Evolutionary conservation across 2,329 filamentous ascomycete genomes (phyloP), one percentile per base, ranked within the genome.

Genomic region (Ophiocordyceps robertsii): DNA sequence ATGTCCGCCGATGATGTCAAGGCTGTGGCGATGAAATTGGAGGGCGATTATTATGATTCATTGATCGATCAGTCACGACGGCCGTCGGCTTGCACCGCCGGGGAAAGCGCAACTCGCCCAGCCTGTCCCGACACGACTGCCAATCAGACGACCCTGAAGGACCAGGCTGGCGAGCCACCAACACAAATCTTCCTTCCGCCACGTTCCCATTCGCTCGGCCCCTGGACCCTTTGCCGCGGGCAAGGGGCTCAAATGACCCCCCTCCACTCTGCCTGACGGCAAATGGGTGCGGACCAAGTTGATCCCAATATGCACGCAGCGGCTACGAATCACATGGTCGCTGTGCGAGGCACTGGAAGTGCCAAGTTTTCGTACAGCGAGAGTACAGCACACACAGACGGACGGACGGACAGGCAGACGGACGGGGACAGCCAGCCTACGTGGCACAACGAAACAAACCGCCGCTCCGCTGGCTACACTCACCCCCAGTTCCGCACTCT

Each of bases 231-330:
- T 9, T 10, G 29, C 27, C 37, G 36, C 30, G 16, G 30, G 43
- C 29, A 38, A 21, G 35, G 40, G 29, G 24, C 12, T 10, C 10
- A 10, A 10, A 10, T 10, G 14, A 16, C 17, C 16, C 14, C 12
- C 29, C 3, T 33, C 16, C 27, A 29, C 14, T 36, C 24, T 24
- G n/a, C 17, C 14, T 12, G 24, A 21, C n/a, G 16, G 31, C 21
- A 29, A 29, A 38, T n/a, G 6, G 30, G 11, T 21, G 24, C 30
- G 27, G 30, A 39, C 13, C 16, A 30, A 16, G 37, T 16, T 33
- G 43, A 42, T 40, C 43, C 27, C 32, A 40, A 45, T 38, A 27
- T 42, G 40, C 32, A 37, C 40, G 40, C 40, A 42, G 40, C 33
- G 8, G 14, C 35, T 30, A 16, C 35, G 29, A 37, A 42, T 42